Conservation (phyloP, 352 stramenopile species). For the Aphanomyces stellatus region DNA sequence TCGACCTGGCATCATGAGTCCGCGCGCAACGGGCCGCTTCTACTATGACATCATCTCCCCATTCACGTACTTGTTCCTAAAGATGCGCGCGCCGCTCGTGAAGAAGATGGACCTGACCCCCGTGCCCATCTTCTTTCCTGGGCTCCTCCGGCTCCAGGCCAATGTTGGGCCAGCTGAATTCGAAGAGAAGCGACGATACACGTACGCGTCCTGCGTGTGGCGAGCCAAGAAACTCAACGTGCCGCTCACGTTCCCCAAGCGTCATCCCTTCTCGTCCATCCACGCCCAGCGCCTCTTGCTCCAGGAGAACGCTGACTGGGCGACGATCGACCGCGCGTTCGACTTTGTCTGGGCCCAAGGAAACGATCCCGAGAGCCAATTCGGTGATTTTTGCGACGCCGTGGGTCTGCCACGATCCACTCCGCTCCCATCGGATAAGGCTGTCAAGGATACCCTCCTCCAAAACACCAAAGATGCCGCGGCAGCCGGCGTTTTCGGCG, state of each 20-base stretch:
- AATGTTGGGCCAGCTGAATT: slow-evolving; percentile 13
- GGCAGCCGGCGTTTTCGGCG: slow-evolving; percentile 2
- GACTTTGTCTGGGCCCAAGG: slow-evolving; percentile 14
- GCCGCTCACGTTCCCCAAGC: slow-evolving; percentile 2
- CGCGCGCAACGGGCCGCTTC: background rate
- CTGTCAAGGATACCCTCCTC: slow-evolving; percentile 7
- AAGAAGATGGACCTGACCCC: slow-evolving; percentile 9
- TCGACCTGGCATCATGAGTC: too few species aligned
- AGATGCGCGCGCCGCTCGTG: slow-evolving; percentile 7
- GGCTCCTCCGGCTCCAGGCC: background rate
- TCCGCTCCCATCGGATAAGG: slow-evolving; percentile 1
- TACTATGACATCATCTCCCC: slow-evolving; percentile 21
- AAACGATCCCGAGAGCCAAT: slow-evolving; percentile 8
- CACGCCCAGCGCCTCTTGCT: background rate
- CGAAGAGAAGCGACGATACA: slow-evolving; percentile 1
- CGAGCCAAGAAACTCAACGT: background rate
- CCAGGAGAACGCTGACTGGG: slow-evolving; percentile 1
- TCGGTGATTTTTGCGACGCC: slow-evolving; percentile 5
- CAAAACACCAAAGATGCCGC: slow-evolving; percentile 13
- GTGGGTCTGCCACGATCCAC: slow-evolving; percentile 3
- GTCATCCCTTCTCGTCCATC: slow-evolving; percentile 7
- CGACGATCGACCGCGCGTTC: slow-evolving; percentile 14
- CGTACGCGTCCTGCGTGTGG: slow-evolving; percentile 14
- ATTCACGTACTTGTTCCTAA: slow-evolving; percentile 9
- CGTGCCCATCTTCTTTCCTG: slow-evolving; percentile 13